Conservation (phyloP, 169 alveolate species). For the Plasmodium vinckei region DNA sequence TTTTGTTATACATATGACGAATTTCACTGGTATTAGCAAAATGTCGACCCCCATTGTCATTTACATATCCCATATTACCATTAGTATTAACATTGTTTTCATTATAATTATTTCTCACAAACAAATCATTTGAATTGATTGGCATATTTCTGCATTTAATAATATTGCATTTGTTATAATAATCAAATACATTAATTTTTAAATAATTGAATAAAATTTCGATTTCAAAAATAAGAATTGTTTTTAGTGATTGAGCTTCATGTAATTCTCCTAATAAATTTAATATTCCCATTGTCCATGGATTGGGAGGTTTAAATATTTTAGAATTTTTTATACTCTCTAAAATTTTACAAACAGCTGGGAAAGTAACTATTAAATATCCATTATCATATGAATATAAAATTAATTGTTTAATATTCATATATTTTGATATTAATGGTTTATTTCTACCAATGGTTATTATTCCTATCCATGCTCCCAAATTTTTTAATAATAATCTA, state of each 20-base stretch:
- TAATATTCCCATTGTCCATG: conserved; percentile 92
- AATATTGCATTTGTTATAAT: conserved; percentile 76
- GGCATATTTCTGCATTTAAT: conserved; percentile 67
- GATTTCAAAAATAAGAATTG: conserved; percentile 89
- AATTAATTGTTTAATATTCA: conserved; percentile 90
- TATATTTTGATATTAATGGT: conserved; percentile 90
- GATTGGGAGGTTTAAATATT: conserved; percentile 92
- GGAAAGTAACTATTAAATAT: conserved; percentile 87
- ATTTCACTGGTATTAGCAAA: conserved; percentile 10
- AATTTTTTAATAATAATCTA: conserved; percentile 88
- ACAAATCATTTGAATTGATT: conserved; percentile 55
- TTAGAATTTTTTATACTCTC: conserved; percentile 85
- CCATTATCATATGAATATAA: conserved; percentile 87
- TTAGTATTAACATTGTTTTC: conserved; percentile 7
- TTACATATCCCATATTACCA: conserved; percentile 12
- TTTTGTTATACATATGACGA: conserved; percentile 21
- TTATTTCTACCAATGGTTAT: conserved; percentile 90
- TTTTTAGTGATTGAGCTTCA: conserved; percentile 85
- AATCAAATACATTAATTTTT: conserved; percentile 78
- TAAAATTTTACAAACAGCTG: conserved; percentile 92
- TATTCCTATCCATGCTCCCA: conserved; percentile 93
- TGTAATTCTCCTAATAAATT: conserved; percentile 90
- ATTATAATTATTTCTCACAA: conserved; percentile 33
- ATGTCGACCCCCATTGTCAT: conserved; percentile 10
- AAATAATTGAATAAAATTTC: conserved; percentile 88